A percentile compares a stretch with the other conserved stretches of the same genome.
Conservation (phyloP, 2,329 filamentous ascomycete genomes). For the Thyridium curvatum region DNA sequence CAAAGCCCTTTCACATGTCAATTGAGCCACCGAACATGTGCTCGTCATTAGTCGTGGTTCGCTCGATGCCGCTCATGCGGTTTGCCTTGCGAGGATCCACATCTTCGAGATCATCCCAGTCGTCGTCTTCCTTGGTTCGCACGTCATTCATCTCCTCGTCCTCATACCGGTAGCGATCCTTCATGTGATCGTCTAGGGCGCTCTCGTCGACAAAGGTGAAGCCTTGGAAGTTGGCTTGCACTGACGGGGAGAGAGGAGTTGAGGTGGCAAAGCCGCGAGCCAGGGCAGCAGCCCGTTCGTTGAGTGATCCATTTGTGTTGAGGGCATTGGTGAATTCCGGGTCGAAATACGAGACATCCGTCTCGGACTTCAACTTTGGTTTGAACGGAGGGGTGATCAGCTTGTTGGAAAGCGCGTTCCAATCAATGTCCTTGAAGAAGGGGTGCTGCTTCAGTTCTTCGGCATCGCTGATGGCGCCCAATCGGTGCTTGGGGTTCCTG, state of each 20-base stretch:
- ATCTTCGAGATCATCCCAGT: conserved; percentile 55
- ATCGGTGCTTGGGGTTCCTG: conserved; percentile 89
- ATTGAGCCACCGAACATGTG: conserved; percentile 57
- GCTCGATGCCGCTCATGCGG: conserved; percentile 59
- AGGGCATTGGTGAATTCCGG: conserved; percentile 96
- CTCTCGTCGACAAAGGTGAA: conserved; percentile 99
- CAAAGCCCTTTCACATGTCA: conserved; percentile 44
- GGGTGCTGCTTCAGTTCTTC: conserved; percentile 90
- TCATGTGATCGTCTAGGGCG: conserved; percentile 81
- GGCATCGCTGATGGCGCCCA: conserved; percentile 86
- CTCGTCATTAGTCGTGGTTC: conserved; percentile 52
- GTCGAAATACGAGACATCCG: conserved; percentile 97
- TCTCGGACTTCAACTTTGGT: conserved; percentile 91
- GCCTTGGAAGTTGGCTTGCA: conserved; percentile 96
- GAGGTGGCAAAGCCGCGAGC: conserved; percentile 82
- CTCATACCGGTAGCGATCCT: conserved; percentile 34
- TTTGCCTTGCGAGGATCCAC: conserved; percentile 44
- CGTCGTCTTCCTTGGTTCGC: conserved; percentile 28
- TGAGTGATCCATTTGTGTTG: conserved; percentile 79
- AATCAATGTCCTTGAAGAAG: conserved; percentile 93
- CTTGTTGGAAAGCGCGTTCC: conserved; percentile 83
- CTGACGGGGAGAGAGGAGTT: conserved; percentile 87
- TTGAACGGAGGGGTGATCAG: conserved; percentile 95
- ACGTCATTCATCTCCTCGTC: conserved; percentile 54
- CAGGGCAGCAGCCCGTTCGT: conserved; percentile 81